Percentiles rank a stretch among this genome's conserved stretches.
Conservation (phyloP, 1,139 yeast species). For the Suhomyces terraborum region DNA sequence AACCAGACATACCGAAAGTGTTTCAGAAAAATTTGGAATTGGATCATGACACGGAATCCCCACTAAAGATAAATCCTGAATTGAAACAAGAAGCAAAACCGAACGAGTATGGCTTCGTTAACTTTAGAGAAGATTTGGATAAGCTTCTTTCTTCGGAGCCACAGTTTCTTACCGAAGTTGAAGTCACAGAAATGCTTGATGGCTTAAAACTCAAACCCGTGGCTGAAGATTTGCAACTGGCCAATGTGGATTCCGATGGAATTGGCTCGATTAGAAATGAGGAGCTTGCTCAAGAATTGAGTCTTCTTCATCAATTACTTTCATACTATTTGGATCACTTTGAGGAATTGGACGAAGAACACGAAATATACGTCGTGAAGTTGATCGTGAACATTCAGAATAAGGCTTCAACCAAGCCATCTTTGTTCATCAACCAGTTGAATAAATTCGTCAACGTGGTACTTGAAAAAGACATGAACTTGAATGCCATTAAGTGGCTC, state of each 20-base stretch:
- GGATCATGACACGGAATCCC: conserved; percentile 6
- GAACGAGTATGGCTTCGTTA: conserved; percentile 14
- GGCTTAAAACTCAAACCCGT: conserved; percentile 1
- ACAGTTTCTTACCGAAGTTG: conserved; percentile 20
- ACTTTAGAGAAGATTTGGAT: conserved; percentile 34
- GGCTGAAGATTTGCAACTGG: neutral
- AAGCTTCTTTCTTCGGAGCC: conserved; percentile 19
- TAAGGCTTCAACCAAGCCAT: conserved; percentile 17
- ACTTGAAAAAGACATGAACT: conserved; percentile 10
- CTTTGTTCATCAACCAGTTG: conserved; percentile 11
- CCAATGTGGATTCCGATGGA: neutral
- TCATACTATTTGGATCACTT: neutral
- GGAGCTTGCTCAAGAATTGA: conserved; percentile 1
- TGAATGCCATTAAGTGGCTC: conserved; percentile 1
- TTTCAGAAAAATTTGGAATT: neutral
- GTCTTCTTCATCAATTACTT: conserved; percentile 7
- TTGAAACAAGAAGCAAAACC: conserved; percentile 6
- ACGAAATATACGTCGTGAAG: conserved; percentile 12
- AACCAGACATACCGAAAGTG: neutral
- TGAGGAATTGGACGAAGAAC: conserved; percentile 10
- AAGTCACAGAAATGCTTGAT: conserved; percentile 22
- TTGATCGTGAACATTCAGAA: conserved; percentile 23
- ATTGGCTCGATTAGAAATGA: neutral
- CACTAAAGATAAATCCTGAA: conserved; percentile 28
- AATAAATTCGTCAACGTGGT: conserved; percentile 12